phyloP scores from a whole-genome alignment of 257 asterid genomes.

The Nicotiana paniculata region DNA sequence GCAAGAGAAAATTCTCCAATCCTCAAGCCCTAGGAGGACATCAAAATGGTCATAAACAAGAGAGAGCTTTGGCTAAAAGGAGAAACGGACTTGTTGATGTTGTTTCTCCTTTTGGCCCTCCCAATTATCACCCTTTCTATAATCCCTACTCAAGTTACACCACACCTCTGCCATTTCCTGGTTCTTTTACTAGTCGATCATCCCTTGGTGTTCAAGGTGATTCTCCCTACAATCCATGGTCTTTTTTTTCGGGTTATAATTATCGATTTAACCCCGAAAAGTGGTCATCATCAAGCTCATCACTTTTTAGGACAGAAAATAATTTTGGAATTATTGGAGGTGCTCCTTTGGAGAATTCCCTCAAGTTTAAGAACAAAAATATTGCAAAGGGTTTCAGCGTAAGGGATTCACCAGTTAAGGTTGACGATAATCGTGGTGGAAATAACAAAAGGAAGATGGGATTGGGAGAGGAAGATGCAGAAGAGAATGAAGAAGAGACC shows the following conservation, averaged over 20 bases:
- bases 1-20: constrained; percentile 56
- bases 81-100: constrained; percentile 30
- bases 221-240: constrained; percentile 24
- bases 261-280: constrained; percentile 20
- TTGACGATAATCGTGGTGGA: not conserved
- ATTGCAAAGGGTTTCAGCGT: not conserved
- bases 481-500: not conserved
- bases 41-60: constrained; percentile 72
- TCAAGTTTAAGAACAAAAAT: not conserved
- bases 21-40: constrained; percentile 76
- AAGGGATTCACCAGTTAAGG: not conserved
- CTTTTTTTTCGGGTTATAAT: constrained; percentile 8
- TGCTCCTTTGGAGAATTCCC: not conserved
- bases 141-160: constrained; percentile 17
- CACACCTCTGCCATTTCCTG: constrained; percentile 26
- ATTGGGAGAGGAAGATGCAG: not conserved
- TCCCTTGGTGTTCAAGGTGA: constrained; percentile 36
- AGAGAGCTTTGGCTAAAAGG: constrained; percentile 49
- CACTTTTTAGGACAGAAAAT: constrained; percentile 8
- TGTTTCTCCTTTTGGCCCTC: constrained; percentile 25
- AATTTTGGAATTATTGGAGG: not conserved
- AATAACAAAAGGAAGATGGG: not conserved
- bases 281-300: constrained; percentile 7
- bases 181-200: constrained; percentile 16
- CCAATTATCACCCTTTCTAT: constrained; percentile 30